Base-by-base conservation (phyloP, 345 rosid genomes). In the Boechera divaricarpa region DNA sequence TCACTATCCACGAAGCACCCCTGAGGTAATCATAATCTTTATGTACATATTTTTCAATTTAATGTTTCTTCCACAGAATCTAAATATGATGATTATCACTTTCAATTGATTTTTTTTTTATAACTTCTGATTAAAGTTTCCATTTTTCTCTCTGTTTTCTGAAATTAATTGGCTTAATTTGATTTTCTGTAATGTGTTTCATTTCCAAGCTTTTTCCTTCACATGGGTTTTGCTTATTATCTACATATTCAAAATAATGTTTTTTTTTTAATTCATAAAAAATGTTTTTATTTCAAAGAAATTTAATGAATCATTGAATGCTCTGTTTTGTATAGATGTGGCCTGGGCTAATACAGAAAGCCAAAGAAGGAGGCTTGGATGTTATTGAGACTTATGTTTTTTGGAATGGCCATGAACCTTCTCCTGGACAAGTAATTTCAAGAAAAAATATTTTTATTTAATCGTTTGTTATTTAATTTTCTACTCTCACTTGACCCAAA, bases 331-430 rank as follows among this genome's bases (percentile, higher is more conserved):
- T 62, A 79, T 82, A 94, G 98, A 94, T 94, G 98, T 92, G 98
- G 98, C 95, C 95, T 48, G 95, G 85, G 55, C 97, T 94, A 49
- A 86, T 94, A 53, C 88, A 90, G 73, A 92, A 90, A 81, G 95
- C 98, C n/a, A 94, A 89, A 85, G 97, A 87, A 15, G 98, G 98
- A 77, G 98, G 98, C 6, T 76, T 94, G 80, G 98, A 94, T 81
- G 98, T 89, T 36, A 89, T 94, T 5, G 87, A 90, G 78, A 92
- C 98, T 54, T 94, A 90, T 76, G 98, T 94, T 11, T 94, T 94
- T 61, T 94, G 98, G 98, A 92, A 90, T 79, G 98, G 91, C 45
- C 98, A 94, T 32, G 98, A 94, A 68, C 98, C 98, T 73, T 78
- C 98, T 77, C 98, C 89, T 58, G 97, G 97, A 79, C 76, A 89